phyloP scores from a whole-genome alignment of 129 eudicot genomes.

The Flaveria bidentis region DNA sequence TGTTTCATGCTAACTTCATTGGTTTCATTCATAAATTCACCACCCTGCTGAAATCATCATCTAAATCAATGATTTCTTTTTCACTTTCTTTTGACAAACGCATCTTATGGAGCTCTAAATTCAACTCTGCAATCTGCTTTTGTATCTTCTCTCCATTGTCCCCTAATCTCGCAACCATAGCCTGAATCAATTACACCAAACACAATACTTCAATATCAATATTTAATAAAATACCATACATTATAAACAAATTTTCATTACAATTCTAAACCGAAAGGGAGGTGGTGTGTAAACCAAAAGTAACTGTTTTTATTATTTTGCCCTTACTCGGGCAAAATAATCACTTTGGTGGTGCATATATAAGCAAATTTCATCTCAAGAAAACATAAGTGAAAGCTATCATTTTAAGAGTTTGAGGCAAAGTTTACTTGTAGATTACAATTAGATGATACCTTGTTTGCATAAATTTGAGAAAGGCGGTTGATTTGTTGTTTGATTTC shows the following conservation, averaged over 20 bases:
- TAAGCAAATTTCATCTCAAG: background rate
- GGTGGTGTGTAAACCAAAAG: background rate
- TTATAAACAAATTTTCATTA: background rate
- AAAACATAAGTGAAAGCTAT: background rate
- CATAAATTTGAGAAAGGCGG: conserved; percentile 57
- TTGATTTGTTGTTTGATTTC: conserved; percentile 73
- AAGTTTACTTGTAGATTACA: background rate
- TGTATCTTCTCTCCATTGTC: conserved; percentile 63
- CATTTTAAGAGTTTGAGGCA: background rate
- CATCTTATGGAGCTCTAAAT: conserved; percentile 51
- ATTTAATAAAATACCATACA: background rate
- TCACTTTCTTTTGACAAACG: conserved; percentile 23
- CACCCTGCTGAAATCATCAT: conserved; percentile 50
- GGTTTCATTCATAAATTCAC: conserved; percentile 37
- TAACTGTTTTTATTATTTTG: too few species aligned
- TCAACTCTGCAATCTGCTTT: conserved; percentile 56
- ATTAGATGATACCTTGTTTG: conserved; percentile 62
- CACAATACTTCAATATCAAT: background rate
- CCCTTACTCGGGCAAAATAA: background rate
- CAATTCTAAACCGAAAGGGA: background rate
- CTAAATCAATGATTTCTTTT: conserved; percentile 47
- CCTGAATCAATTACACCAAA: conserved; percentile 34
- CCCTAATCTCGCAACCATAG: conserved; percentile 52
- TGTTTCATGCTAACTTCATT: background rate
- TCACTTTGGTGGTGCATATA: background rate